These are phyloP conservation scores for Auricularia sp. DNA, from an alignment of 768 basidiomycete genomes.

Conservation along the genomic window DNA sequence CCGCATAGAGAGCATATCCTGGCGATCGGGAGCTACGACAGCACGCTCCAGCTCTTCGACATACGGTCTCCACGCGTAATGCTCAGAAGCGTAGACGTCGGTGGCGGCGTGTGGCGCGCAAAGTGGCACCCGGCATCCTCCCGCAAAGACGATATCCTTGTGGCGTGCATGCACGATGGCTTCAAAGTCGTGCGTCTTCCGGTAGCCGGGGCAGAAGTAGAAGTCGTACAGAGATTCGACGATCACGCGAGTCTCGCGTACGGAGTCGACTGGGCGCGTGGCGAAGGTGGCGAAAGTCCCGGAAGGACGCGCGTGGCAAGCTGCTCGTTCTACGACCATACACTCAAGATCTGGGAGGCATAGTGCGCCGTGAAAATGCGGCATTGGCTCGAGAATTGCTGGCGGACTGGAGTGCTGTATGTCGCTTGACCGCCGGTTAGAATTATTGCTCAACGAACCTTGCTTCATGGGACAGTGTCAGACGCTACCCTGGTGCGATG, in stretches of 20 bases:
- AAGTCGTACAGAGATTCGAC: slow-evolving; percentile 49
- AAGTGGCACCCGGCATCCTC: slow-evolving; percentile 80
- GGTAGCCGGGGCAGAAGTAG: slow-evolving; percentile 16
- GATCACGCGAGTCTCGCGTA: slow-evolving; percentile 79
- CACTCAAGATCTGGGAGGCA: slow-evolving; percentile 67
- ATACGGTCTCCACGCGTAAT: slow-evolving; percentile 52
- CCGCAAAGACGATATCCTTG: slow-evolving; percentile 66
- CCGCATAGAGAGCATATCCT: slow-evolving; percentile 70
- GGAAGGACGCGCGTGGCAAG: slow-evolving; percentile 56
- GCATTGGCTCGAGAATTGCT: no score
- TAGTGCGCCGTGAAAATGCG: slow-evolving; percentile 22
- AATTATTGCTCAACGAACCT: no score
- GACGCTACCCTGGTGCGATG: no score
- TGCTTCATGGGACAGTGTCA: no score
- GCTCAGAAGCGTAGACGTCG: slow-evolving; percentile 52
- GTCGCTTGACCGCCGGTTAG: no score
- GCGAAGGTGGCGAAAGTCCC: slow-evolving; percentile 10
- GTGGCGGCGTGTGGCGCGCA: slow-evolving; percentile 91
- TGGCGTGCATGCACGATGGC: slow-evolving; percentile 98
- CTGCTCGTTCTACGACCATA: slow-evolving; percentile 94
- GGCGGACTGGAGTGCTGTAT: no score
- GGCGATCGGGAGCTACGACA: slow-evolving; percentile 92
- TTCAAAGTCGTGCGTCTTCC: slow-evolving; percentile 69
- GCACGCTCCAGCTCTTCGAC: slow-evolving; percentile 73
- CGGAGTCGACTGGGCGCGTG: slow-evolving; percentile 81